phyloP scores from a whole-genome alignment of 208 protist genomes.

The Tritrichomonas foetus region DNA sequence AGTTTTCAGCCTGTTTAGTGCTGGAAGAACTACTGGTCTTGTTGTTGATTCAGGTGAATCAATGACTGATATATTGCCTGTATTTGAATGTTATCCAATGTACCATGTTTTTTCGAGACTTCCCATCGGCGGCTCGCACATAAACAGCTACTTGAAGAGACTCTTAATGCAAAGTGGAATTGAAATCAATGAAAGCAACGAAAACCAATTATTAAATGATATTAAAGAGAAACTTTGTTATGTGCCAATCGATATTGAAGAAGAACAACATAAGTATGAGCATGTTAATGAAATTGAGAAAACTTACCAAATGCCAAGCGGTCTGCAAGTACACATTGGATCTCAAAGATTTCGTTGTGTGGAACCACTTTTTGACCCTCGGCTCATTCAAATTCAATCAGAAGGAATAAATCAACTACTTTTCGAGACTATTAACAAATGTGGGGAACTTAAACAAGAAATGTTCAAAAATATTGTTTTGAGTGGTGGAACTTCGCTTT shows the following conservation, averaged over 20 bases:
- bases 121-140: conserved; percentile 63
- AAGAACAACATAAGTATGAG: conserved; percentile 54
- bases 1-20: conserved; percentile 75
- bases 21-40: conserved; percentile 71
- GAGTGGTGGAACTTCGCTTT: conserved; percentile 55
- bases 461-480: conserved; percentile 58
- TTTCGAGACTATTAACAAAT: conserved; percentile 62
- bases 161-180: conserved; percentile 58
- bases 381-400: neutral
- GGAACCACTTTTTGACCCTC: conserved; percentile 72
- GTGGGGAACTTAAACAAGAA: conserved; percentile 59
- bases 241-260: conserved; percentile 61
- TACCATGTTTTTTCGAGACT: conserved; percentile 58
- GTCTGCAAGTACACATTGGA: conserved; percentile 50
- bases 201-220: conserved; percentile 64
- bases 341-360: conserved; percentile 59
- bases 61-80: conserved; percentile 85
- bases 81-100: conserved; percentile 73
- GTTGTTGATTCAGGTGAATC: conserved; percentile 86
- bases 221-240: conserved; percentile 70
- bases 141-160: conserved; percentile 63
- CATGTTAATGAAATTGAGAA: conserved; percentile 55
- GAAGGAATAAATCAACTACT: conserved; percentile 57
- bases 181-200: conserved; percentile 56
- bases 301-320: conserved; percentile 67